Evolutionary conservation across 192 early-diverging fungal genomes (phyloP).

Genomic region (Lunasporangiospora selenospora): DNA sequence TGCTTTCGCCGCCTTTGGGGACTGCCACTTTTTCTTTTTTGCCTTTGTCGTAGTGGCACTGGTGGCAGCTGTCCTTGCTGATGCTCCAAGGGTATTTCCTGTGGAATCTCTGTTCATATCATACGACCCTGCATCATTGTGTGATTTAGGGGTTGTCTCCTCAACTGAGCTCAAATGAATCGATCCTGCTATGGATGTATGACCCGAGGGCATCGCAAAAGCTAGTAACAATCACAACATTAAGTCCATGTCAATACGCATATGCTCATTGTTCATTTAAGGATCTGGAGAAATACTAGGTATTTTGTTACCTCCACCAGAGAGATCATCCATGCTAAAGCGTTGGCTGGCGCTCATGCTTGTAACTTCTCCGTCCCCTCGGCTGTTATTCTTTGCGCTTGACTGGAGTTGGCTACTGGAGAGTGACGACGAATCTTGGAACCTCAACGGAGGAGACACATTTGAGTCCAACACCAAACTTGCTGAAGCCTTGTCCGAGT

Average conservation of each 20-base stretch:
- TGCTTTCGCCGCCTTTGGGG: neutral
- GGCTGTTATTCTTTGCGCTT: no score
- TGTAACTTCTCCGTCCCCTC: no score
- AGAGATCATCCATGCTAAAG: slow-evolving; percentile 32
- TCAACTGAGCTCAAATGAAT: no score
- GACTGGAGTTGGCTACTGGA: neutral
- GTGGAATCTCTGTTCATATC: no score
- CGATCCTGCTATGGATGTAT: slow-evolving; percentile 9
- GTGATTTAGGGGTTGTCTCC: no score
- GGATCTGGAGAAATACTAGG: neutral
- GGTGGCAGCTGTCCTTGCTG: slow-evolving; percentile 6
- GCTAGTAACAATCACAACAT: neutral
- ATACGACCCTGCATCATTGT: no score
- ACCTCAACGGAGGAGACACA: neutral
- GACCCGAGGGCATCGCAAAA: slow-evolving; percentile 25
- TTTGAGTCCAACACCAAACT: neutral
- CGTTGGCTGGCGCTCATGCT: slow-evolving; percentile 14
- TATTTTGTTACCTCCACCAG: slow-evolving; percentile 23
- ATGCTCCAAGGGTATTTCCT: no score
- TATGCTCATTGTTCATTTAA: neutral
- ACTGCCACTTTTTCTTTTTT: slow-evolving; percentile 3
- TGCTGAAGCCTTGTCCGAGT: neutral
- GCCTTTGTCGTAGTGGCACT: neutral
- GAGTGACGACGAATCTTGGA: slow-evolving; percentile 30
- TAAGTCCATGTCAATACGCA: neutral